A percentile compares a stretch with the other conserved stretches of the same genome.
Conservation (phyloP, 2,329 filamentous ascomycete genomes). For the Magnaporthales sp. region DNA sequence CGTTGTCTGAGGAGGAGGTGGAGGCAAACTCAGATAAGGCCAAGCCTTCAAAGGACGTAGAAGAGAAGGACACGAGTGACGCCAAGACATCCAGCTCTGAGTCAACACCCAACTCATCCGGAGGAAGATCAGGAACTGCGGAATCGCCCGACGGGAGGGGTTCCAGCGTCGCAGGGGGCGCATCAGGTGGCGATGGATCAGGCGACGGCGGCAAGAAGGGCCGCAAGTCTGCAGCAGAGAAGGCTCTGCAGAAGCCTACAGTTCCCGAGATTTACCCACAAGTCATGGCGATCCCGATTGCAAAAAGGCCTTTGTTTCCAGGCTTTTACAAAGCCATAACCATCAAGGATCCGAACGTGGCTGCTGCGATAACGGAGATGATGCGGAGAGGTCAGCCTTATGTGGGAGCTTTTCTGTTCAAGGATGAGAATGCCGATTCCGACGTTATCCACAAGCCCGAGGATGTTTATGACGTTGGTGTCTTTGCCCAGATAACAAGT, state of each 20-base stretch:
- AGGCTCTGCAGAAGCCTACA: conserved; percentile 74
- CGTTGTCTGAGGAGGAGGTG: conserved; percentile 9
- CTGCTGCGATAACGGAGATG: conserved; percentile 88
- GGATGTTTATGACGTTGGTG: conserved; percentile 91
- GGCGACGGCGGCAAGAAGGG: conserved; percentile 60
- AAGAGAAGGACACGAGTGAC: conserved; percentile 38
- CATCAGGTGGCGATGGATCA: conserved; percentile 43
- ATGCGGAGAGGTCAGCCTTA: conserved; percentile 96
- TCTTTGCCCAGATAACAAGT: conserved; percentile 96
- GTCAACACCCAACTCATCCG: conserved; percentile 27
- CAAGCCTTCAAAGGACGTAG: conserved; percentile 22
- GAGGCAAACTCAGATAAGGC: conserved; percentile 10
- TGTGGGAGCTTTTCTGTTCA: conserved; percentile 92
- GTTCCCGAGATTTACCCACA: conserved; percentile 96
- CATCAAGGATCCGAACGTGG: conserved; percentile 85
- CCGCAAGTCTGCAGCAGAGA: conserved; percentile 57
- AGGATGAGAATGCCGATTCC: conserved; percentile 88
- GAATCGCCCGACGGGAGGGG: conserved; percentile 45
- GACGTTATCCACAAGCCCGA: conserved; percentile 85
- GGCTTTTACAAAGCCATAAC: conserved; percentile 99
- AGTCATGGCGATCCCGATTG: conserved; percentile 94
- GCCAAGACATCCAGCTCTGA: conserved; percentile 30
- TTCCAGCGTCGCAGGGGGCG: conserved; percentile 49
- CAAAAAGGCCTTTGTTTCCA: conserved; percentile 86
- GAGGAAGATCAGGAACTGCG: conserved; percentile 24